These are phyloP conservation scores for Saccharomycopsis lassenensis DNA, from an alignment of 805 yeast genomes.

Conservation along the genomic window DNA sequence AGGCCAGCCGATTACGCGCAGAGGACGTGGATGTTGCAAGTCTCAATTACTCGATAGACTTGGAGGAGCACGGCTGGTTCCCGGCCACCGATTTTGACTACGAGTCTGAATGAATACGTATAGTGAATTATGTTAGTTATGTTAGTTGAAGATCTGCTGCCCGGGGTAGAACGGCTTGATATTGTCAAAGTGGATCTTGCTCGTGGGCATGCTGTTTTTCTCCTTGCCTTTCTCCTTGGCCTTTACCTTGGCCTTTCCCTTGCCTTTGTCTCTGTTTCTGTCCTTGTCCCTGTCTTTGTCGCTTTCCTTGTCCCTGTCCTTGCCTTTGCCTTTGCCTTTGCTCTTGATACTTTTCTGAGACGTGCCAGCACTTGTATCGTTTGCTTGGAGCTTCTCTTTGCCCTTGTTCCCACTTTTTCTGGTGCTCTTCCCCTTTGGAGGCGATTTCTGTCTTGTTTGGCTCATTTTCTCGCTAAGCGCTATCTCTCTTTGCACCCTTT, in stretches of 20 bases:
- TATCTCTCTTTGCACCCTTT: slow-evolving; percentile 38
- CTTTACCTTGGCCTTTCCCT: too few relatives aligned
- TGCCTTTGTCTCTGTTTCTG: too few relatives aligned
- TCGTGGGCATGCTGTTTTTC: too few relatives aligned
- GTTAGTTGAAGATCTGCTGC: too few relatives aligned
- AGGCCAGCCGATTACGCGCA: not conserved
- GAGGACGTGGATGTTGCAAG: slow-evolving; percentile 20
- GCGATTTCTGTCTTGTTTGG: slow-evolving; percentile 5
- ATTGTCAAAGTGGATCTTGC: too few relatives aligned
- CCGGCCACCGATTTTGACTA: slow-evolving; percentile 36
- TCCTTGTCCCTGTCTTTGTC: too few relatives aligned
- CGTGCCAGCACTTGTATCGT: not conserved
- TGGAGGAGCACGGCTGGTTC: slow-evolving; percentile 52
- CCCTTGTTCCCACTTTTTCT: not conserved
- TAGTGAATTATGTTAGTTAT: too few relatives aligned
- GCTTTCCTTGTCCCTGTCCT: too few relatives aligned
- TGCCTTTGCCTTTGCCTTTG: too few relatives aligned
- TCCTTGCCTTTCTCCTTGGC: too few relatives aligned
- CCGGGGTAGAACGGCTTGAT: too few relatives aligned
- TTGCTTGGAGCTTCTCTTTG: not conserved
- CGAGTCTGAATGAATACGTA: too few relatives aligned
- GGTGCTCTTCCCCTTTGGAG: not conserved
- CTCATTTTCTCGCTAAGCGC: slow-evolving; percentile 3
- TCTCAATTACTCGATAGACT: slow-evolving; percentile 20
- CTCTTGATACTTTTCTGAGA: not conserved